Evolutionary conservation across 345 rosid genomes (phyloP).

Genomic region (Euphorbia lathyris): DNA sequence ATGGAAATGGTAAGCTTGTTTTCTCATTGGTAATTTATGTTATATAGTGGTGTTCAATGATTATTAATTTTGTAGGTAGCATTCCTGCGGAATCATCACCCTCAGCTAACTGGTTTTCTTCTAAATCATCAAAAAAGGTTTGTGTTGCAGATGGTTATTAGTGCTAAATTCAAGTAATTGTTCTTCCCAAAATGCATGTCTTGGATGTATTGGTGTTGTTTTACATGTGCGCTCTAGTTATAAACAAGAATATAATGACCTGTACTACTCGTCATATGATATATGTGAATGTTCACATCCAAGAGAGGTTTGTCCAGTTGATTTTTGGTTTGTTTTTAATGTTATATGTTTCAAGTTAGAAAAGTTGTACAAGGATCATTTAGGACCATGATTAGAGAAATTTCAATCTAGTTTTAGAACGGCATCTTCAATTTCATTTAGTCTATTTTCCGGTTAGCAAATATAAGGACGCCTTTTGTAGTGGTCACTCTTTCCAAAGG

Average conservation of each 20-base stretch:
- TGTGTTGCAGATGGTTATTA: constrained; percentile 10
- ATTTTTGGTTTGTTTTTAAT: neutral
- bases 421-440: neutral
- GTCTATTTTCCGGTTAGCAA: neutral
- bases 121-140: constrained; percentile 84
- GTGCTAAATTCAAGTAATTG: neutral
- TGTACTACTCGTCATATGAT: neutral
- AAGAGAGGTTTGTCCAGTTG: neutral
- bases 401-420: no score
- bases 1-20: constrained; percentile 49
- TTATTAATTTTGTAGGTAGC: constrained; percentile 45
- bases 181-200: neutral
- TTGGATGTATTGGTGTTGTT: neutral
- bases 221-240: neutral
- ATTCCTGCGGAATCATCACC: constrained; percentile 42
- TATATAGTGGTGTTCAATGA: constrained; percentile 1
- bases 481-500: no score
- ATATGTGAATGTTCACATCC: neutral
- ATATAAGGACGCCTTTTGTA: neutral
- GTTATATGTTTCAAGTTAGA: no score
- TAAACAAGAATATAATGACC: neutral
- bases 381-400: neutral
- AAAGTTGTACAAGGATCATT: neutral
- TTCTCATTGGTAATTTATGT: neutral
- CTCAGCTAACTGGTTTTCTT: constrained; percentile 74